phyloP scores from a whole-genome alignment of 441 rosid genomes.

The Croton laevigatus region DNA sequence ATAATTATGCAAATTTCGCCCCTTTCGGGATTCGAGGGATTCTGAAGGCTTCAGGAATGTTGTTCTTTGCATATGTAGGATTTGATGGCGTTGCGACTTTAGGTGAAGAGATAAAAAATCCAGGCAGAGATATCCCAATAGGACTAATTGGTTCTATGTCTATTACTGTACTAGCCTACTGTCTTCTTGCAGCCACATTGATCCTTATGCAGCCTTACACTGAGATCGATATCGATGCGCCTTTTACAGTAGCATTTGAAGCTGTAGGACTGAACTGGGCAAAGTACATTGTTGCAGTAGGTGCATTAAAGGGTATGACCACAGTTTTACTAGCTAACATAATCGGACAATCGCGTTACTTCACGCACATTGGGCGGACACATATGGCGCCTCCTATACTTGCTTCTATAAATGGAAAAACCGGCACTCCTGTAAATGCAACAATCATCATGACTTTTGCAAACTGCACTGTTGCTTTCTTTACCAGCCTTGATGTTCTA shows the following conservation, averaged over 20 bases:
- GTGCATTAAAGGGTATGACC: slow-evolving; percentile 82
- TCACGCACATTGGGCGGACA: slow-evolving; percentile 71
- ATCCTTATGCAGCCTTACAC: slow-evolving; percentile 56
- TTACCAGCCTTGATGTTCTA: slow-evolving; percentile 64
- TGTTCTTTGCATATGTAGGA: slow-evolving; percentile 76
- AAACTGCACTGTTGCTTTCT: slow-evolving; percentile 57
- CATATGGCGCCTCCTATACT: slow-evolving; percentile 80
- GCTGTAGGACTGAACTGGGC: slow-evolving; percentile 71
- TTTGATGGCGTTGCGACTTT: slow-evolving; percentile 72
- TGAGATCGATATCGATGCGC: slow-evolving; percentile 55
- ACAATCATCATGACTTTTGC: slow-evolving; percentile 51
- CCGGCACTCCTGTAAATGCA: slow-evolving; percentile 70
- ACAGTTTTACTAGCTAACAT: slow-evolving; percentile 56
- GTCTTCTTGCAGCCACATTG: slow-evolving; percentile 50
- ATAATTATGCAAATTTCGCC: slow-evolving; percentile 41
- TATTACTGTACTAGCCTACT: slow-evolving; percentile 38
- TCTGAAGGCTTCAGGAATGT: slow-evolving; percentile 53
- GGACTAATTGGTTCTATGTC: slow-evolving; percentile 78
- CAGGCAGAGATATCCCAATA: slow-evolving; percentile 67
- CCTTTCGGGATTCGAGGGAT: slow-evolving; percentile 63
- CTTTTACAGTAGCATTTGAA: slow-evolving; percentile 68
- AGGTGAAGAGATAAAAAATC: slow-evolving; percentile 76
- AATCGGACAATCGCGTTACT: slow-evolving; percentile 66
- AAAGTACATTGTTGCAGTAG: slow-evolving; percentile 60
- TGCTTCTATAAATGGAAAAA: slow-evolving; percentile 46